These are phyloP conservation scores for Penicillium crystallinum DNA, from an alignment of 495 filamentous ascomycete genomes.

Conservation along the genomic window DNA sequence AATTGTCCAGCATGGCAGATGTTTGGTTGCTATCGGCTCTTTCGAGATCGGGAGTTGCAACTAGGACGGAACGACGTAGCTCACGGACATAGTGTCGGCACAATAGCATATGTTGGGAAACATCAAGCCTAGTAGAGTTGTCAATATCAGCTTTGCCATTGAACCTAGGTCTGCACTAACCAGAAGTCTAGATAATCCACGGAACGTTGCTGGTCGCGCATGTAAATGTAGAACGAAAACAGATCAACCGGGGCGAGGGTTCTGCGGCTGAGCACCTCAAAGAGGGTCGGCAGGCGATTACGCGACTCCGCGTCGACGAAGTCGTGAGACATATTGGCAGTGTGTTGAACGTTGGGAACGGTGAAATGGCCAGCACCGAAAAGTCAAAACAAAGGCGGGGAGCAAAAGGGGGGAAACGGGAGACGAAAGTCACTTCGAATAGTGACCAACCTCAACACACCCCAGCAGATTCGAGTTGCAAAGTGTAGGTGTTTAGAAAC, in stretches of 20 bases:
- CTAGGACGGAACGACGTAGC: slow-evolving; percentile 83
- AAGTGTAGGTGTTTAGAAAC: slow-evolving; percentile 1
- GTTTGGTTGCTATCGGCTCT: slow-evolving; percentile 76
- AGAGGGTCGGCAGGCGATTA: slow-evolving; percentile 86
- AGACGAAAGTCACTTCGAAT: slow-evolving; percentile 7
- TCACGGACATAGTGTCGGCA: slow-evolving; percentile 98
- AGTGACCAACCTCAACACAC: slow-evolving; percentile 6
- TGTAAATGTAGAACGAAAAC: slow-evolving; percentile 99
- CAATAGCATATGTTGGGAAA: slow-evolving; percentile 96
- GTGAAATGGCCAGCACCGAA: slow-evolving; percentile 21
- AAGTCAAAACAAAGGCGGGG: slow-evolving; percentile 12
- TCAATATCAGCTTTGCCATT: slow-evolving; percentile 2
- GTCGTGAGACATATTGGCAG: slow-evolving; percentile 31
- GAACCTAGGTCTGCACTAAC: slow-evolving; percentile 41
- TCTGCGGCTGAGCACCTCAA: slow-evolving; percentile 87
- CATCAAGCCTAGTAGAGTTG: slow-evolving; percentile 75
- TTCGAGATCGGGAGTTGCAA: slow-evolving; percentile 88
- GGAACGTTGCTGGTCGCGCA: slow-evolving; percentile 95
- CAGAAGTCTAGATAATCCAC: slow-evolving; percentile 99
- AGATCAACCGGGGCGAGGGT: slow-evolving; percentile 92
- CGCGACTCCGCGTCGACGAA: slow-evolving; percentile 46
- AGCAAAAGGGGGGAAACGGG: slow-evolving; percentile 17
- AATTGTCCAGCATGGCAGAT: slow-evolving; percentile 67
- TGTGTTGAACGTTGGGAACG: slow-evolving; percentile 2
- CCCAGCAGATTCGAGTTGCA: slow-evolving; percentile 2